Conservation (phyloP, 2,329 filamentous ascomycete species). For the Penicillium sp. region DNA sequence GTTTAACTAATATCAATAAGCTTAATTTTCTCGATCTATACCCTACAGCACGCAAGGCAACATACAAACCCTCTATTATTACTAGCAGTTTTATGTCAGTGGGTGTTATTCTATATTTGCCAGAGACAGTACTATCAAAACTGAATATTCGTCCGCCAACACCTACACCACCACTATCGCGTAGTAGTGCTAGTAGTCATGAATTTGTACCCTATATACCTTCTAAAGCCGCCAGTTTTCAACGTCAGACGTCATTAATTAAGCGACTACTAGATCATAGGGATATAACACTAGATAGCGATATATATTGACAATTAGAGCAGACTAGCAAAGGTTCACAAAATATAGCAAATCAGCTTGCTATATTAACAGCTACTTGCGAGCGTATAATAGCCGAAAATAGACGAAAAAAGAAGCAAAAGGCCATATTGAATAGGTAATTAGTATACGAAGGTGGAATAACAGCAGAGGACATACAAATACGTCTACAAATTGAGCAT, state of each 20-base stretch:
- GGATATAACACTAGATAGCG: too few relatives aligned
- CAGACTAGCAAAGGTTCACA: too few relatives aligned
- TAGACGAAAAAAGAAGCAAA: too few relatives aligned
- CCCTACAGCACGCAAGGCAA: neutral
- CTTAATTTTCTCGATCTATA: too few relatives aligned
- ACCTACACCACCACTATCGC: neutral
- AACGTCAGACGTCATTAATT: neutral
- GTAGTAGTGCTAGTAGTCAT: neutral
- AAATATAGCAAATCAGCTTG: too few relatives aligned
- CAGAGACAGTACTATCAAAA: neutral
- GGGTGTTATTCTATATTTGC: neutral
- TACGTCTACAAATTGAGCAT: too few relatives aligned
- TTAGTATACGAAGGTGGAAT: too few relatives aligned
- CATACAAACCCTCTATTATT: neutral
- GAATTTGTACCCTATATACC: neutral
- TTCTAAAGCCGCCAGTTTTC: neutral
- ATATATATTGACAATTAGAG: too few relatives aligned
- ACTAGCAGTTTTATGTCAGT: neutral
- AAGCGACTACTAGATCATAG: neutral
- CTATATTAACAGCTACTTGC: too few relatives aligned
- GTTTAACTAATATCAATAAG: neutral
- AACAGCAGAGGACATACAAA: too few relatives aligned
- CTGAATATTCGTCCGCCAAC: neutral
- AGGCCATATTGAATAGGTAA: too few relatives aligned
- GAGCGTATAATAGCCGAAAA: too few relatives aligned